Base-by-base conservation (phyloP, 148 eudicot genomes). In the Heliamphora exappendiculata region DNA sequence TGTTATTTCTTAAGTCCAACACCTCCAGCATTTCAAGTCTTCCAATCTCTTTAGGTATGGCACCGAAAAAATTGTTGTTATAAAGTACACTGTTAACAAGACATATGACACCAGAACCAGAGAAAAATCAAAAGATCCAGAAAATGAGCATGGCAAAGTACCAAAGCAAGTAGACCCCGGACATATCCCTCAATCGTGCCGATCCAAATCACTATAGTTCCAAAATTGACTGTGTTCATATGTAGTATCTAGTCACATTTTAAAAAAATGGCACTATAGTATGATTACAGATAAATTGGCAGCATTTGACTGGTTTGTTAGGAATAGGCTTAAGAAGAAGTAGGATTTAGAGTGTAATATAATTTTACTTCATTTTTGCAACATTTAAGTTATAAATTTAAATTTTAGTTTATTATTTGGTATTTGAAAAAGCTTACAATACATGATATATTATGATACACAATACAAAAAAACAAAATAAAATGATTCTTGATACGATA, bases 1-100 rank as follows among this genome's bases (percentile, higher is more conserved):
- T 80, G 75, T 96, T 96, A 72, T 80, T 84, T 73, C 98, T 87
- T 87, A 96, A 88, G 86, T 96, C 99, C 79, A 96, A 80, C 29
- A 90, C 87, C 81, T 96, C 97, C 53, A 96, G 83, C 75, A 47
- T 82, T 60, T 74, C 63, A 53, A 96, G 98, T 73, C 68, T 73
- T 72, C 93, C 97, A 72, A 93, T 70, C 75, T 91, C 91, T 33
- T 75, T 78, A 49, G 99, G 99, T 45, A 96, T 88, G 68, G 70
- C 76, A 45, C 99, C 98, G 63, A 81, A 90, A 77, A 96, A 81
- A 57, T 63, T 85, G 86, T 96, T 96, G 77, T 84, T 77, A 16
- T 76, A 80, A 26, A 96, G 92, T 73, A 87, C 80, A 76, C 99
- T 96, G 84, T 72, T 73, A 63, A 82, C 31, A 33, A 80, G 84